Base-by-base conservation (phyloP, 768 basidiomycete genomes). In the Clitopilus passeckerianus region DNA sequence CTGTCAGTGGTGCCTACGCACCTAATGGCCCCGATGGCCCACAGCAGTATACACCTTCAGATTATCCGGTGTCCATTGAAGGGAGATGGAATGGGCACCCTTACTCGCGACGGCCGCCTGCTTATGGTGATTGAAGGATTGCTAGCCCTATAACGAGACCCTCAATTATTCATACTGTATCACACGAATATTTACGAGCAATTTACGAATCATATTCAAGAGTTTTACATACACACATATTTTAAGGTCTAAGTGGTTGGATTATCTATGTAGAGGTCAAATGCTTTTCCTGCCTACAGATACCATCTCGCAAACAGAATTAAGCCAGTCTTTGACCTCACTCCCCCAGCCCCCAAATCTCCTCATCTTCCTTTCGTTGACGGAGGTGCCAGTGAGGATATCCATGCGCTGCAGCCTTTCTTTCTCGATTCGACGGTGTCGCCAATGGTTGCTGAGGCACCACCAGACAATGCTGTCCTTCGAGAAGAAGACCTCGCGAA, bases 381-480 rank as follows among this genome's bases (percentile, higher is more conserved):
- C 59, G 46, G 72, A 71, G 20, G 65, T 70, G 7, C 77, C 78
- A 0, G 57, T 35, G 10, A 62, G 67, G 1, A 79, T 20, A 1
- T 75, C 80, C 14, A 74, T 68, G 24, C 67, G 56, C 1, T 58
- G 53, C 71, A 80, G 73, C 34, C 63, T 63, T 5, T 59, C 71
- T 14, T 54, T 16, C 53, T 70, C 63, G 15, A 65, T 63, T 20
- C 63, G 54, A n/a, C 78, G 72, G 24, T 60, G 46, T 5, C n/a
- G 22, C 54, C 66, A 61, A 53, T 85, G 84, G 1, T 79, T 61
- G 22, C 68, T 74, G 10, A 84, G 57, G 63, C 78, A 78, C 80
- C 80, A 85, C 73, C 72, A 78, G 18, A 85, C 59, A 34, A 86
- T 80, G 63, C 84, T 81, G 0, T 82, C 71, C 18, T 71, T 71